Base-by-base conservation (phyloP, 176 grass and related monocot species). In the Lolium rigidum region DNA sequence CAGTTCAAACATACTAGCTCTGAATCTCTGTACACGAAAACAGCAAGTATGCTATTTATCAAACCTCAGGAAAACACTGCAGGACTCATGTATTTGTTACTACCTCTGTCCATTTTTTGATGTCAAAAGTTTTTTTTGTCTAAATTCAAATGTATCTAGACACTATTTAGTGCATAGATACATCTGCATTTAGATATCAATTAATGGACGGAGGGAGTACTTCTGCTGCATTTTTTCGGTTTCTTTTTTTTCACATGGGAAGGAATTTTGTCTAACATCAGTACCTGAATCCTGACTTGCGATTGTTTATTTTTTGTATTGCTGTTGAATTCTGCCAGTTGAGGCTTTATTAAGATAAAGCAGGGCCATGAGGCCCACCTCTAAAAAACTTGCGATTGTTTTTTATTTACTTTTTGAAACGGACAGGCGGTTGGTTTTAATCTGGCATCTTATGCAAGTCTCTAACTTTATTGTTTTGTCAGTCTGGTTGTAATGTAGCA, bases 21-120 rank as follows among this genome's bases (percentile, higher is more conserved):
- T 39, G 38, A 70, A 83, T 88, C 67, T 43, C 18, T 37, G 41
- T 79, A 84, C 63, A 80, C 15, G 15, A 83, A 39, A 76, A n/a
- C 44, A 75, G 35, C 44, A 65, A 68, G 52, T 44, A 20, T 77
- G 9, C n/a, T 47, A 47, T 47, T 47, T 47, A 10, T 47, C 46
- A 47, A 47, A 39, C 17, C 17, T 56, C 54, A 56, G 17, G 54
- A 56, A 56, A 56, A 69, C 54, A 56, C 54, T 56, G 0, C 6
- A 20, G 20, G 54, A 56, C 17, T 0, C 17, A 56, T 73, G 59
- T 69, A 11, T 78, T 79, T 68, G 39, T 48, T 74, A 28, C 26
- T 28, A 39, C 10, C 49, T 76, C 68, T 4, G 10, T 28, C 26
- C 26, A 28, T 28, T 28, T 28, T 28, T 28, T 28, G 26, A 28